Conservation (phyloP, 2,329 filamentous ascomycete genomes). For the Sclerotinia glacialis region DNA sequence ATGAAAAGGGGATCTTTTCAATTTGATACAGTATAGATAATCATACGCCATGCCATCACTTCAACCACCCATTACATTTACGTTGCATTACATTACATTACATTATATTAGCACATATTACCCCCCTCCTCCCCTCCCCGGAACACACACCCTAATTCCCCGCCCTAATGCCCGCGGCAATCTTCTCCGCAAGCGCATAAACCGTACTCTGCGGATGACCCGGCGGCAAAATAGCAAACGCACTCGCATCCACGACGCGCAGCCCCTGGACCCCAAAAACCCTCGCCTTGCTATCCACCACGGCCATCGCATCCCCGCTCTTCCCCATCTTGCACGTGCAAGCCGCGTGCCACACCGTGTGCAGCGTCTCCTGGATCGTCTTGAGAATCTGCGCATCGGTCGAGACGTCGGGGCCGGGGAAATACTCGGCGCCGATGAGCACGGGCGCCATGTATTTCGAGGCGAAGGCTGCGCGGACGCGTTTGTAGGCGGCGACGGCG, state of each 20-base stretch:
- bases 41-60: not conserved
- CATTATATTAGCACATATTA: not conserved
- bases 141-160: not conserved
- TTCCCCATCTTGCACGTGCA: slow-evolving; percentile 58
- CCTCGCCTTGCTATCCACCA: slow-evolving; percentile 28
- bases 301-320: slow-evolving; percentile 40
- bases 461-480: slow-evolving; percentile 40
- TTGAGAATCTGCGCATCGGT: slow-evolving; percentile 30
- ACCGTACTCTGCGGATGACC: slow-evolving; percentile 44
- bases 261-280: slow-evolving; percentile 28
- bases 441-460: slow-evolving; percentile 20
- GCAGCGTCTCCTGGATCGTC: slow-evolving; percentile 33
- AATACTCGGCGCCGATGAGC: slow-evolving; percentile 26
- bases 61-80: not conserved
- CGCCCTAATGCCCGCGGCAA: slow-evolving; percentile 35
- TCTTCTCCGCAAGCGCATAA: slow-evolving; percentile 47
- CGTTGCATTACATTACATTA: not conserved
- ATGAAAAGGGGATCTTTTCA: too few relatives aligned
- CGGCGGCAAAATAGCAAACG: slow-evolving; percentile 37
- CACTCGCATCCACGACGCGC: slow-evolving; percentile 31
- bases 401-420: slow-evolving; percentile 23
- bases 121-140: too few relatives aligned
- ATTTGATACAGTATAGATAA: too few relatives aligned
- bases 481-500: slow-evolving; percentile 45
- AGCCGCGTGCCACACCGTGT: slow-evolving; percentile 49